Percentiles rank a stretch among this genome's conserved stretches.
phyloP scores from a whole-genome alignment of 805 yeast genomes.

The Hanseniaspora guilliermondii region DNA sequence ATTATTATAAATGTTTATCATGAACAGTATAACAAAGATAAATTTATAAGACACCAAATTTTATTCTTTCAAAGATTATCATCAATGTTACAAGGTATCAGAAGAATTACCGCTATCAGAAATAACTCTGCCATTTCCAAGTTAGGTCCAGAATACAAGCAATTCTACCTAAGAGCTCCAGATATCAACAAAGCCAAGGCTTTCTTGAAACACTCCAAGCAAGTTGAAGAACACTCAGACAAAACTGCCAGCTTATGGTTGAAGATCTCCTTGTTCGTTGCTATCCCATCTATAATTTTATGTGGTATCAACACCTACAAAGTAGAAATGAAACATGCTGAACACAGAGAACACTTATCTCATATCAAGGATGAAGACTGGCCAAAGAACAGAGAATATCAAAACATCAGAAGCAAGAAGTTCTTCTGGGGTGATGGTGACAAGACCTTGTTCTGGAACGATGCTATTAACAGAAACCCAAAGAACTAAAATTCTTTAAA shows the following conservation, averaged over 20 bases:
- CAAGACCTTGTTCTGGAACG: slow-evolving; percentile 93
- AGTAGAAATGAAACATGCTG: slow-evolving; percentile 77
- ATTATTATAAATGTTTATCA: too few relatives aligned
- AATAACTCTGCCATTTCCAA: background rate
- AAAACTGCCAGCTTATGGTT: slow-evolving; percentile 72
- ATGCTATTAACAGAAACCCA: slow-evolving; percentile 70
- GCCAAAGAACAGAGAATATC: slow-evolving; percentile 84
- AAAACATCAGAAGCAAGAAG: slow-evolving; percentile 74
- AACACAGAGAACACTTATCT: slow-evolving; percentile 67
- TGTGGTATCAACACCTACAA: slow-evolving; percentile 71
- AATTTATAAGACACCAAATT: too few relatives aligned
- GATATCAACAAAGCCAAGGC: slow-evolving; percentile 53
- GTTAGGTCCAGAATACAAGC: background rate
- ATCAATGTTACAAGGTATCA: background rate
- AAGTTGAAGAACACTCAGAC: slow-evolving; percentile 66
- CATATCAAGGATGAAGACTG: slow-evolving; percentile 75
- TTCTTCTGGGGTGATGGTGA: slow-evolving; percentile 99
- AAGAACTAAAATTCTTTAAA: background rate
- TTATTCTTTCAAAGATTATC: too few relatives aligned
- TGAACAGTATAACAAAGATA: too few relatives aligned
- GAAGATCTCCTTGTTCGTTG: slow-evolving; percentile 67
- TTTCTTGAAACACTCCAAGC: slow-evolving; percentile 47
- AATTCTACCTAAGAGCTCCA: slow-evolving; percentile 16
- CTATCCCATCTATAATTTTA: slow-evolving; percentile 66
- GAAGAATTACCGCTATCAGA: background rate